Evolutionary conservation across 495 filamentous ascomycete species (phyloP).

Genomic region (Neurospora sp.): DNA sequence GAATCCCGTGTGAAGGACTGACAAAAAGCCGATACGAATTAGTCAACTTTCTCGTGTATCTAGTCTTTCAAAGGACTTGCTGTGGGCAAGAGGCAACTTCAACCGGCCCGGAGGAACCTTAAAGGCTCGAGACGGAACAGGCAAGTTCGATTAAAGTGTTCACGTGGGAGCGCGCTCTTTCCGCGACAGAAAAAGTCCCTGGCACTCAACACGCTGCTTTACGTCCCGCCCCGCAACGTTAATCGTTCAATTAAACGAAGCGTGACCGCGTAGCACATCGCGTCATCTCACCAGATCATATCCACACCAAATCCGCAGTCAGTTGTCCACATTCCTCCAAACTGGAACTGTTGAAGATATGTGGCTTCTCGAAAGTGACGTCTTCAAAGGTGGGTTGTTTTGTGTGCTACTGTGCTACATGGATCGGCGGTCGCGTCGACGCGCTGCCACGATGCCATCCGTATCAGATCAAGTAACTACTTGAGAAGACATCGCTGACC

Average conservation of each 20-base stretch:
- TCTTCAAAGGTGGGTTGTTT: constrained; percentile 34
- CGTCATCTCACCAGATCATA: not conserved
- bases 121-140: not conserved
- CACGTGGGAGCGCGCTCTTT: constrained; percentile 13
- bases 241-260: not conserved
- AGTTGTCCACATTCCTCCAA: not conserved
- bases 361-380: constrained; percentile 52
- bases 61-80: not conserved
- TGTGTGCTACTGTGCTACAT: not conserved
- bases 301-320: not conserved
- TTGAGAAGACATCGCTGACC: not conserved
- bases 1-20: not conserved
- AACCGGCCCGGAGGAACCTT: not conserved
- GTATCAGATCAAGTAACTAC: not conserved
- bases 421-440: not conserved
- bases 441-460: not conserved
- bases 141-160: not conserved
- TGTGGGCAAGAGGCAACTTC: not conserved
- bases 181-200: constrained; percentile 4
- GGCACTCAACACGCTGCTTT: constrained; percentile 2
- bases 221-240: not conserved
- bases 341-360: constrained; percentile 20
- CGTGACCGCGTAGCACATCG: not conserved
- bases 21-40: too few relatives aligned
- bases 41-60: not conserved